Evolutionary conservation across 768 basidiomycete genomes (phyloP), one percentile per base, ranked within the genome.

Genomic region (Auricularia heimuer): DNA sequence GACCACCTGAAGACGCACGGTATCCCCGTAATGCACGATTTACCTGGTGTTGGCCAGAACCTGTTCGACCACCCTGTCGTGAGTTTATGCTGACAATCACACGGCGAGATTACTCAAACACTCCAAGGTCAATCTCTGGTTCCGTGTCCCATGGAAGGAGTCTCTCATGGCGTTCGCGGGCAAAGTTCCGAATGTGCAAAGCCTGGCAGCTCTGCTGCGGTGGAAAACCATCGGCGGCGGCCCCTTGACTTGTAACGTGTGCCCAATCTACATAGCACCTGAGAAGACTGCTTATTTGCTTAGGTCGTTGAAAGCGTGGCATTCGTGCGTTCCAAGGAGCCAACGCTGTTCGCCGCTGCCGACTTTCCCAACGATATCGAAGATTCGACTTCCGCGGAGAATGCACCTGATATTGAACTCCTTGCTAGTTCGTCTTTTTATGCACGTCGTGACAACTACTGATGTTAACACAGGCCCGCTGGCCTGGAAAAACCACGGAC

Each of bases 11-110:
- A 76, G 11, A 72, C 77, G 44, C 76, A 85, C 64, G 73, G 74
- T 4, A 85, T 94, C 24, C 77, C 82, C 6, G 74, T 85, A 36
- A 75, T 86, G 21, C 70, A 83, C 4, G 84, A 92, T 68, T 81
- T 88, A 1, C 86, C 88, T 0, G 85, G 85, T 11, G 90, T 94
- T 21, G 92, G 92, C 14, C 77, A 81, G 8, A 81, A 92, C 71
- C 80, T 94, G 18, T 77, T 81, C 56, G 92, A 94, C 70, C 92
- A 93, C 69, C 77, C 80, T 3, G 78, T 80, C 14, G 78, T 68
- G 33, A 4, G 56, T 14, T 42, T 14, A 42, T 42, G 12, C 12
- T 42, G 7, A 8, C 39, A 42, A 7, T 42, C 7, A 42, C 29
- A 29, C 29, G 29, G 29, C 29, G 29, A 42, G 12, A 42, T 42